These are phyloP conservation scores for Tieghemiomyces parasiticus DNA, from an alignment of 192 early-diverging fungal species.

Conservation along the genomic window DNA sequence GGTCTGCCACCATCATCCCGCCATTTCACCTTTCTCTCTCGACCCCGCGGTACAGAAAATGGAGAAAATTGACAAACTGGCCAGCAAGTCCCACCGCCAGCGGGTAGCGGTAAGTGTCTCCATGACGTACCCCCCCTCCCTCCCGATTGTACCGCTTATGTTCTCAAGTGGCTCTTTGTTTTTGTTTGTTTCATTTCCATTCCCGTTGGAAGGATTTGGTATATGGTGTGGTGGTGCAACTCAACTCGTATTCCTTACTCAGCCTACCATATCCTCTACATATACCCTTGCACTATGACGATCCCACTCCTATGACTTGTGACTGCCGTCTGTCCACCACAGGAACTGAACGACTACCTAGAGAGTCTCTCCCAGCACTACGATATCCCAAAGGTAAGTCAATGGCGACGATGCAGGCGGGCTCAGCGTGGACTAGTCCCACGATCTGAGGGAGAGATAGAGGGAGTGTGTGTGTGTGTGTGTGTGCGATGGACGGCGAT, in stretches of 20 bases:
- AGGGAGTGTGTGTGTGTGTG: too few species aligned
- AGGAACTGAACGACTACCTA: constrained; percentile 1
- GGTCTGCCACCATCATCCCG: too few species aligned
- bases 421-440: too few species aligned
- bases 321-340: neutral
- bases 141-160: neutral
- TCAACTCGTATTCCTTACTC: neutral
- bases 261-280: too few species aligned
- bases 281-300: too few species aligned
- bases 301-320: too few species aligned
- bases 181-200: neutral
- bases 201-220: neutral
- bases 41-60: too few species aligned
- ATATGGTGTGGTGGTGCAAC: neutral
- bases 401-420: too few species aligned
- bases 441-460: too few species aligned
- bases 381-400: constrained; percentile 6
- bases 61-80: neutral
- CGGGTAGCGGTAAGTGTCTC: neutral
- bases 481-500: too few species aligned
- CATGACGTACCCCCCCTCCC: neutral
- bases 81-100: too few species aligned
- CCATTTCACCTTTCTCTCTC: too few species aligned
- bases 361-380: constrained; percentile 1
- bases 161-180: neutral